A percentile compares a stretch with the other conserved stretches of the same genome.
Evolutionary conservation across 2,329 filamentous ascomycete genomes (phyloP).

Genomic region (Emergomyces orientalis): DNA sequence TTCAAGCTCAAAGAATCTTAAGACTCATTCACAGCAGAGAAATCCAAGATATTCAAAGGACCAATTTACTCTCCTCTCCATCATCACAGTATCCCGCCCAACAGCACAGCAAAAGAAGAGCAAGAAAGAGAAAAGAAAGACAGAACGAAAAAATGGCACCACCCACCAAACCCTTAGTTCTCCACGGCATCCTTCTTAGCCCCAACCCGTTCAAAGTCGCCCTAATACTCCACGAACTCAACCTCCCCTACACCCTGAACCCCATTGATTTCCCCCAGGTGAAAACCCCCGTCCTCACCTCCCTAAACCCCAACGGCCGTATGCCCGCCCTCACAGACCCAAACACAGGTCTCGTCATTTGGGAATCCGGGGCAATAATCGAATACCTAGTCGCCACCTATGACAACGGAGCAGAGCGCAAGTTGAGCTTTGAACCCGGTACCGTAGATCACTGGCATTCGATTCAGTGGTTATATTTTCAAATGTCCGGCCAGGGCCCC

Average conservation of each 20-base stretch:
- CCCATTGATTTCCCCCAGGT: background rate
- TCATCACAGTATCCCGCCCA: background rate
- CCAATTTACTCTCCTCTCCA: too few species aligned
- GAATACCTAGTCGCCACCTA: constrained; percentile 38
- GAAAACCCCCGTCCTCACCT: constrained; percentile 17
- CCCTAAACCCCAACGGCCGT: constrained; percentile 24
- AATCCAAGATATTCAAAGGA: too few species aligned
- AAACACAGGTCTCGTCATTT: constrained; percentile 39
- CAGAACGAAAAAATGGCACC: too few species aligned
- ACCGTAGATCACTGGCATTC: too few species aligned
- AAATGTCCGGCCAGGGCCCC: too few species aligned
- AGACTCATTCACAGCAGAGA: too few species aligned
- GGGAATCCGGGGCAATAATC: constrained; percentile 44
- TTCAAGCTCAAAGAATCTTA: too few species aligned
- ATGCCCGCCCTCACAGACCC: constrained; percentile 37
- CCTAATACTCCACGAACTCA: constrained; percentile 15
- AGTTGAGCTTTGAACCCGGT: constrained; percentile 38
- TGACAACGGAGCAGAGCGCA: constrained; percentile 30
- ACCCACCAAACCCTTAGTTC: constrained; percentile 17
- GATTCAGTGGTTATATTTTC: too few species aligned
- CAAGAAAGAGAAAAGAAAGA: too few species aligned
- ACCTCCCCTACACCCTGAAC: constrained; percentile 9
- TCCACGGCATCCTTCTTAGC: constrained; percentile 12
- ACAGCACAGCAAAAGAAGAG: too few species aligned
- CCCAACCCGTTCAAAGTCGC: constrained; percentile 19